phyloP scores from a whole-genome alignment of 2,329 filamentous ascomycete genomes.

The Penicillium griseofulvum region DNA sequence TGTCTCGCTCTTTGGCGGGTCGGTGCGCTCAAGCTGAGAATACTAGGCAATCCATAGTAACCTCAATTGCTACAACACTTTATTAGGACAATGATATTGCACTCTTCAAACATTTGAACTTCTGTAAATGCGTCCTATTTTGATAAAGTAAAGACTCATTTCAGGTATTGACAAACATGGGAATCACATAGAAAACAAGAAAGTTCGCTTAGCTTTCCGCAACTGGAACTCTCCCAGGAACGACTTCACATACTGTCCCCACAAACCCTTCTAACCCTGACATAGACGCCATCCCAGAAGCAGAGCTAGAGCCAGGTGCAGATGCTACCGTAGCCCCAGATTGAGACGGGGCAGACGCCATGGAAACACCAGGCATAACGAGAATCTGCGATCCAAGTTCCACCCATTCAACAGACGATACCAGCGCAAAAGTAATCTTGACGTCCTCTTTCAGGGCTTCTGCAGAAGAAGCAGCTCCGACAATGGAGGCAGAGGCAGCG shows the following conservation, averaged over 20 bases:
- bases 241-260: conserved; percentile 45
- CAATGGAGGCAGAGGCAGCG: background rate
- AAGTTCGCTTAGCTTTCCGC: background rate
- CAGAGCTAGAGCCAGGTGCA: conserved; percentile 42
- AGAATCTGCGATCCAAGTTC: conserved; percentile 57
- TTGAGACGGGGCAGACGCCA: conserved; percentile 38
- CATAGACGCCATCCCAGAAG: conserved; percentile 46
- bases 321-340: conserved; percentile 50
- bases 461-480: conserved; percentile 9
- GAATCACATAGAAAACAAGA: background rate
- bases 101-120: background rate
- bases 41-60: background rate
- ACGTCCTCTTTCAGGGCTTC: conserved; percentile 32
- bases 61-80: conserved; percentile 5
- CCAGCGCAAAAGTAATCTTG: conserved; percentile 56
- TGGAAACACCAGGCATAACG: conserved; percentile 58
- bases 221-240: conserved; percentile 9
- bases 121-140: background rate
- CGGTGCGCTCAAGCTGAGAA: background rate
- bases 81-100: conserved; percentile 1
- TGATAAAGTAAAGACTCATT: background rate
- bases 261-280: conserved; percentile 61
- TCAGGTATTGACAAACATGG: background rate
- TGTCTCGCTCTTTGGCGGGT: background rate
- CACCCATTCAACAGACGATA: conserved; percentile 57